Evolutionary conservation across 371 early-diverging fungal genomes (phyloP).

Genomic region (Haplosporangium sp.): DNA sequence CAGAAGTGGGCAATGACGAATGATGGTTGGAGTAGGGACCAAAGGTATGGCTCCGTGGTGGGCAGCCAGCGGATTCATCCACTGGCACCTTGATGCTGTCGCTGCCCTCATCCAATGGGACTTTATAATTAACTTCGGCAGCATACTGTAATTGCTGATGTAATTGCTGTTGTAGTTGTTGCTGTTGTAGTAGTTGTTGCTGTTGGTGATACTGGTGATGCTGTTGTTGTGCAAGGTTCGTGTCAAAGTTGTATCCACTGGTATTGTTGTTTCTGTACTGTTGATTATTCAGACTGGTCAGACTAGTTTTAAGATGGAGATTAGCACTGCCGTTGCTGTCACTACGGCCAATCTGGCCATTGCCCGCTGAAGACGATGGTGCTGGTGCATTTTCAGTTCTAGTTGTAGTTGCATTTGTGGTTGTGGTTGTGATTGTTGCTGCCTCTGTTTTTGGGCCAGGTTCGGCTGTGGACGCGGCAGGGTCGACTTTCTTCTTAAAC

Average conservation of each 20-base stretch:
- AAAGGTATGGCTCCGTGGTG: constrained; percentile 3
- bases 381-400: too few relatives aligned
- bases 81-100: constrained; percentile 29
- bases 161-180: constrained; percentile 3
- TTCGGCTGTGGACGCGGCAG: constrained; percentile 3
- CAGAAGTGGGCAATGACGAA: too few relatives aligned
- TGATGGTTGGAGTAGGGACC: constrained; percentile 2
- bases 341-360: constrained; percentile 14
- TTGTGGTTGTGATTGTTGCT: too few relatives aligned
- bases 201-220: constrained; percentile 14
- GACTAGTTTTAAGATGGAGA: too few relatives aligned
- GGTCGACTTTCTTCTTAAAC: constrained; percentile 27
- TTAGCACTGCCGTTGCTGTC: constrained; percentile 15
- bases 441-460: not conserved
- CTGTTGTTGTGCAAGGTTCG: constrained; percentile 12
- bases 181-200: constrained; percentile 10
- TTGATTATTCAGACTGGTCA: too few relatives aligned
- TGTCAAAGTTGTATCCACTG: too few relatives aligned
- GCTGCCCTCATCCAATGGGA: constrained; percentile 16
- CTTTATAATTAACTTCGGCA: constrained; percentile 27
- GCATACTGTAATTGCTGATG: constrained; percentile 2
- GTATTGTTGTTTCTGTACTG: too few relatives aligned
- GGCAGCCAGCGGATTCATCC: constrained; percentile 2
- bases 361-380: not conserved
- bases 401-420: too few relatives aligned